Conservation (phyloP, 352 stramenopile genomes). For the Phytophthora citrophthora region DNA sequence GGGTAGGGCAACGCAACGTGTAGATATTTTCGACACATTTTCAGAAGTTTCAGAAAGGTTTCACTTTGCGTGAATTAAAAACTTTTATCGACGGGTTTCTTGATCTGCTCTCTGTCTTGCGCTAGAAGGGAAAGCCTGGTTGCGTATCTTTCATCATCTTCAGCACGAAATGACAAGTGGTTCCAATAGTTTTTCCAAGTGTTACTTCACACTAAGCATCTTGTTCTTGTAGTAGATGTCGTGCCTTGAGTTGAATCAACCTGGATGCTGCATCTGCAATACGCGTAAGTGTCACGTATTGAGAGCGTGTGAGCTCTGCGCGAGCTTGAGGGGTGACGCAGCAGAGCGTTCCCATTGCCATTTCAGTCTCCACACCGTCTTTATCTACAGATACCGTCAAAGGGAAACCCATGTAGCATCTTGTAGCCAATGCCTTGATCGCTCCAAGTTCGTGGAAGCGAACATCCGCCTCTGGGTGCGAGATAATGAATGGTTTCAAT, state of each 20-base stretch:
- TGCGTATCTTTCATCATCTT: not conserved
- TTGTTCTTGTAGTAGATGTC: slow-evolving; percentile 6
- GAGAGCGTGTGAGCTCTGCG: slow-evolving; percentile 26
- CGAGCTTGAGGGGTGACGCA: slow-evolving; percentile 25
- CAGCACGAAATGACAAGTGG: not conserved
- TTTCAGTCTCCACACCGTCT: not conserved
- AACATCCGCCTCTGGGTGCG: slow-evolving; percentile 37
- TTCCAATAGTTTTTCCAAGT: too few relatives aligned
- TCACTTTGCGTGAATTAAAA: too few relatives aligned
- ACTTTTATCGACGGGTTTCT: too few relatives aligned
- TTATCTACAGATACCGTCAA: slow-evolving; percentile 17
- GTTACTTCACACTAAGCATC: not conserved
- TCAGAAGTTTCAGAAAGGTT: too few relatives aligned
- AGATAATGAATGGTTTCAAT: slow-evolving; percentile 27
- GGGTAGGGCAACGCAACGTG: not conserved
- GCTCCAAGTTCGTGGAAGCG: slow-evolving; percentile 28
- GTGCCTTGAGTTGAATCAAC: slow-evolving; percentile 21
- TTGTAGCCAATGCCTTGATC: slow-evolving; percentile 7
- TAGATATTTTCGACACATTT: not conserved
- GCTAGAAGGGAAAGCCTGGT: too few relatives aligned
- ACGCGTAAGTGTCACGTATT: slow-evolving; percentile 28
- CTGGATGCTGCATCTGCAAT: slow-evolving; percentile 28
- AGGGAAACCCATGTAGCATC: slow-evolving; percentile 20
- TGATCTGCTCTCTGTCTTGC: too few relatives aligned
- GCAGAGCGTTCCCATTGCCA: slow-evolving; percentile 37